Percentiles rank a stretch among this genome's conserved stretches.
Evolutionary conservation across 2,329 filamentous ascomycete genomes (phyloP).

Genomic region (Ophidiomyces ophidiicola): DNA sequence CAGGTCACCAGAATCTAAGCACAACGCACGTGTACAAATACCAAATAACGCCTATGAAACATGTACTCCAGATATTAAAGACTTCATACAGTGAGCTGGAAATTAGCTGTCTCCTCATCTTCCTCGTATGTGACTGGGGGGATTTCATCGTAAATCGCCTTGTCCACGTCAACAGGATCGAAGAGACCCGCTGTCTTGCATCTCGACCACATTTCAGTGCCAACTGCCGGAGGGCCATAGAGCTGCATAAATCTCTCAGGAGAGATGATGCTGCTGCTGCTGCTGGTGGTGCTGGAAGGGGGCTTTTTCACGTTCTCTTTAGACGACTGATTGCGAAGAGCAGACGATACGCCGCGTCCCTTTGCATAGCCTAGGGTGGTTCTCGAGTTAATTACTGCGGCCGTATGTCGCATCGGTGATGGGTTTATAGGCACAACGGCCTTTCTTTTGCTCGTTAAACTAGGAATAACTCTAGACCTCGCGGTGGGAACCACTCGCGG

Average conservation of each 20-base stretch:
- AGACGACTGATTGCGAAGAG: slow-evolving; percentile 14
- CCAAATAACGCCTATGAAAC: slow-evolving; percentile 2
- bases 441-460: slow-evolving; percentile 28
- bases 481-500: slow-evolving; percentile 27
- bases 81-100: slow-evolving; percentile 30
- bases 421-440: slow-evolving; percentile 36
- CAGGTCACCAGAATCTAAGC: background rate
- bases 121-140: slow-evolving; percentile 25
- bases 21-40: background rate
- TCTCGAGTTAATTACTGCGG: slow-evolving; percentile 56
- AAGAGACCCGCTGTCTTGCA: slow-evolving; percentile 31
- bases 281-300: slow-evolving; percentile 15
- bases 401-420: slow-evolving; percentile 45
- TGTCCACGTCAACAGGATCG: slow-evolving; percentile 19
- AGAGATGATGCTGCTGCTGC: slow-evolving; percentile 25
- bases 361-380: slow-evolving; percentile 78
- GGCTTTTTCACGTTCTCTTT: slow-evolving; percentile 14
- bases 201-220: slow-evolving; percentile 34
- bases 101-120: slow-evolving; percentile 30
- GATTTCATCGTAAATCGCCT: slow-evolving; percentile 17
- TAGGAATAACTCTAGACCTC: slow-evolving; percentile 30
- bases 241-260: slow-evolving; percentile 34
- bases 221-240: slow-evolving; percentile 32
- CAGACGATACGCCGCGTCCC: slow-evolving; percentile 43
- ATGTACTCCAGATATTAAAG: background rate